Conservation (phyloP, 2,329 filamentous ascomycete species). For the Scopulariopsis brevicaulis region DNA sequence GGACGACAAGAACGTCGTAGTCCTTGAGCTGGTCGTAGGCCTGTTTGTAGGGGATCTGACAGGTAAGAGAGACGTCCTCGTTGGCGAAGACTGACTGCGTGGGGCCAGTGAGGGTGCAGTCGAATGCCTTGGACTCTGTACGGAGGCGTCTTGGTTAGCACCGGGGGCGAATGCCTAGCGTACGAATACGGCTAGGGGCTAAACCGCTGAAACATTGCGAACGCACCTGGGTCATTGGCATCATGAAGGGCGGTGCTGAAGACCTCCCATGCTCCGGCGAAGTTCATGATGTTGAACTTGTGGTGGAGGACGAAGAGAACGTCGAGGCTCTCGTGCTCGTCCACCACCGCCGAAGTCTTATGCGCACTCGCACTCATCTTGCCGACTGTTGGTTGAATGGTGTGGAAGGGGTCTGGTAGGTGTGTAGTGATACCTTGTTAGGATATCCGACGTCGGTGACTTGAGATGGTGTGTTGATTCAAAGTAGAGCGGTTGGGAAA, state of each 20-base stretch:
- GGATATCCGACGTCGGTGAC: neutral
- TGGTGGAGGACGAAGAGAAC: constrained; percentile 49
- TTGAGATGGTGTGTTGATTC: neutral
- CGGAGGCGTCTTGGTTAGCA: neutral
- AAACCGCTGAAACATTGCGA: constrained; percentile 5
- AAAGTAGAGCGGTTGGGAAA: neutral
- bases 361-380: constrained; percentile 46
- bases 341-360: constrained; percentile 46
- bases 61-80: constrained; percentile 58
- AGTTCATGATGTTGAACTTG: constrained; percentile 48
- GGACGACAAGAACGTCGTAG: constrained; percentile 69
- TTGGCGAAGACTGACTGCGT: constrained; percentile 43
- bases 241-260: constrained; percentile 39
- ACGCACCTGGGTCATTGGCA: constrained; percentile 38
- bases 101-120: constrained; percentile 40
- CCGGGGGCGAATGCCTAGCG: neutral
- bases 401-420: neutral
- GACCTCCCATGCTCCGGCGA: constrained; percentile 42
- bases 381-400: constrained; percentile 11
- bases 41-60: constrained; percentile 69
- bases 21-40: constrained; percentile 63
- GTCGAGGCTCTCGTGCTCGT: constrained; percentile 39
- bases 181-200: neutral
- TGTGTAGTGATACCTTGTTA: neutral
- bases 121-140: constrained; percentile 43